Percentiles rank a stretch among this genome's conserved stretches.
Evolutionary conservation across 805 yeast species (phyloP).

Genomic region (Jamesozyma spencerorum): DNA sequence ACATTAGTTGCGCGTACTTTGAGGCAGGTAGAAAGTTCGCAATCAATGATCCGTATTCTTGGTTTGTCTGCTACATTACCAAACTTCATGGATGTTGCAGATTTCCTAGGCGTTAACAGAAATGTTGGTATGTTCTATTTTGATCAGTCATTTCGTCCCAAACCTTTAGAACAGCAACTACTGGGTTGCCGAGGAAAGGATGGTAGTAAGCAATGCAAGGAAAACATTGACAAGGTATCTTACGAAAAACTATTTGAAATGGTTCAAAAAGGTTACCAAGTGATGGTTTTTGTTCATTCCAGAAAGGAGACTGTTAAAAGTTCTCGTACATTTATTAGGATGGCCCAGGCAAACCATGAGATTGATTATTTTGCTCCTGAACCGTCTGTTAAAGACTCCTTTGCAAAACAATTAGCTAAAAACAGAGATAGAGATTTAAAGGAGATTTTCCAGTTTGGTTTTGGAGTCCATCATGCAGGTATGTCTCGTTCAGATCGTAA

Average conservation of each 20-base stretch:
- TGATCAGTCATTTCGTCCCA: constrained; percentile 88
- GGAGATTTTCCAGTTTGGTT: constrained; percentile 72
- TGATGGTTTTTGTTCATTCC: constrained; percentile 94
- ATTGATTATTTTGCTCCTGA: constrained; percentile 34
- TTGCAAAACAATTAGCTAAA: constrained; percentile 55
- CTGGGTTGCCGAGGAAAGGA: constrained; percentile 82
- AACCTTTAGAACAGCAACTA: constrained; percentile 81
- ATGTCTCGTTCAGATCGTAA: constrained; percentile 87
- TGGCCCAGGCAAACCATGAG: constrained; percentile 59
- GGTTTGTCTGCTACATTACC: constrained; percentile 94
- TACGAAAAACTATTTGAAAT: constrained; percentile 68
- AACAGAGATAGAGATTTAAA: constrained; percentile 70
- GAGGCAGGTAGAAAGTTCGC: constrained; percentile 90
- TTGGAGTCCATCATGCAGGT: constrained; percentile 97
- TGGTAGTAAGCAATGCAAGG: constrained; percentile 59
- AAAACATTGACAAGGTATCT: constrained; percentile 63
- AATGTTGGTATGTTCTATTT: constrained; percentile 89
- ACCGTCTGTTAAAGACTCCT: constrained; percentile 27
- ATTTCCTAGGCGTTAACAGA: constrained; percentile 83
- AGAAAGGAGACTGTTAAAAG: constrained; percentile 86
- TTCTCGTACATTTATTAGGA: constrained; percentile 57
- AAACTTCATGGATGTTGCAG: constrained; percentile 86
- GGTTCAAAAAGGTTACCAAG: constrained; percentile 67
- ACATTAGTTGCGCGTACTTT: constrained; percentile 89
- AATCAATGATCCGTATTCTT: constrained; percentile 85